Evolutionary conservation across 2,329 filamentous ascomycete species (phyloP), one percentile per base, ranked within the genome.

Genomic region (Akanthomyces uredinophilus): DNA sequence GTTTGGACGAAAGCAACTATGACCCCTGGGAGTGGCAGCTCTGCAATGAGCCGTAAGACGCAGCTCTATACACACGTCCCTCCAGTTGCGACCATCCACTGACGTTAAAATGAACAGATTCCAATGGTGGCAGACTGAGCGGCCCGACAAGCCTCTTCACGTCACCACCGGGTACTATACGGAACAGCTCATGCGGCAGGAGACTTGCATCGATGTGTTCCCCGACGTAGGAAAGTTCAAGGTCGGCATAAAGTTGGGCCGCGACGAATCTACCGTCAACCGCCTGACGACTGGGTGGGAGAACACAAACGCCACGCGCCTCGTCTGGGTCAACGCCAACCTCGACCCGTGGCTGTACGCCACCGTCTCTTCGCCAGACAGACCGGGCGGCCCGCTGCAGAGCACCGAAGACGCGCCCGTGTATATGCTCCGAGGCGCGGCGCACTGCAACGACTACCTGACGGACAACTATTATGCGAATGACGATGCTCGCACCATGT

Each of bases 371-470:
- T 60, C 62, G 8, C 44, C 41, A 1, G 24, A 32, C 41, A 11
- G 56, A 1, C 62, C 50, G 6, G 56, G 52, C 49, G 62, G 62
- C 13, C 32, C 43, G 6, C 71, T 81, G 49, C 77, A 81, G 68
- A 69, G 67, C 44, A 70, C 73, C 8, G 79, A 79, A 64, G 81
- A 79, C 78, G 78, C 81, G 63, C 79, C 78, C 0, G 70, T 73
- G 0, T 64, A 73, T 52, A 75, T 74, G 65, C 69, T 65, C 43
- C 71, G 73, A 7, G 49, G 54, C 2, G 82, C 81, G 1, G 70
- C 81, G 10, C 78, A 88, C 68, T 93, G 89, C 75, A 77, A 78
- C 4, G 76, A 82, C 6, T 83, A 84, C 0, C 92, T 90, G 78
- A 86, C 87, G 72, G 83, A 90, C 68, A 83, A 81, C 0, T 72